Base-by-base conservation (phyloP, 1,139 yeast genomes). In the Diutina rugosa region DNA sequence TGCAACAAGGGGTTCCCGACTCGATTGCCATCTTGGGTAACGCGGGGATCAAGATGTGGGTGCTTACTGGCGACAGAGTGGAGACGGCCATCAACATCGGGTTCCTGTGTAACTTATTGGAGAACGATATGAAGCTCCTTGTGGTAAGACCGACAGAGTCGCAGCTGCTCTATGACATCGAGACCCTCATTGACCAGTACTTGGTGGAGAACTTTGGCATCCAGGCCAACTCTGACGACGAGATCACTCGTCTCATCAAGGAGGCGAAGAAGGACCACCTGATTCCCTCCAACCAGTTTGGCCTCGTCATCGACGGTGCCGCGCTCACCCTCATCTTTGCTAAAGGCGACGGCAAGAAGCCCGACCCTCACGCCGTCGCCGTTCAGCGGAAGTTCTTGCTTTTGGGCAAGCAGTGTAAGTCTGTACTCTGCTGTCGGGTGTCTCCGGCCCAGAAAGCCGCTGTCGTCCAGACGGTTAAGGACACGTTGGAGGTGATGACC, bases 61-160 rank as follows among this genome's bases (percentile, higher is more conserved):
- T 93, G 47, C 77, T 93, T 58, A 93, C 99, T 18, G 99, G 99
- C 70, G 99, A 93, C 71, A 88, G 91, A 72, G 95, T 93, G 55
- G 99, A 93, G 72, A 93, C 99, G 41, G 99, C 99, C 9, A 93
- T 93, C 66, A 93, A 93, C 67, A 93, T 93, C 74, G 99, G 99
- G 6, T 93, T 90, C 67, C 90, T 97, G 12, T 93, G 98, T 77
- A 93, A 93, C 65, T 74, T 93, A 61, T 77, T 93, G 60, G 90
- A 87, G 60, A 89, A 82, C 63, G 88, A 84, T 48, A 93, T 93
- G 99, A 87, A 89, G 64, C 74, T 93, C 57, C 71, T 93, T 6
- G 38, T 32, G 38, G 38, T 32, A 2, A 8, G 38, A 9, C 38
- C 38, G 12, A 32, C 9, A 8, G 38, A 32, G 12, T 9, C 38